Evolutionary conservation across 306 rosid genomes (phyloP).

Genomic region (cucumber (Cucumis sativus)): DNA sequence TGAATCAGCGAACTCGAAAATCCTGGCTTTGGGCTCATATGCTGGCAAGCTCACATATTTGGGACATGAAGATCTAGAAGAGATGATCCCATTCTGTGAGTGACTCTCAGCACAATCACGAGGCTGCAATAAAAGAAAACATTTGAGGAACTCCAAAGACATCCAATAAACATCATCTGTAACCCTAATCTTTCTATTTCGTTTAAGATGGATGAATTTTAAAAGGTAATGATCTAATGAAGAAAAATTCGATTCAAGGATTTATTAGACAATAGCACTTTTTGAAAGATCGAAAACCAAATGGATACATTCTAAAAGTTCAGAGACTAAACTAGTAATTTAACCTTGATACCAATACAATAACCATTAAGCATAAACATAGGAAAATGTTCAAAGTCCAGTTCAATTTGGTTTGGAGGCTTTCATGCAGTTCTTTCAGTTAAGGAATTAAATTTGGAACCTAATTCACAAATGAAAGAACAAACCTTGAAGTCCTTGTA

Average conservation of each 20-base stretch:
- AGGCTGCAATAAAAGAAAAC: slow-evolving; percentile 38
- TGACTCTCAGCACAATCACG: slow-evolving; percentile 46
- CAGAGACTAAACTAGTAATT: too few species aligned
- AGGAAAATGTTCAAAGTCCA: neutral
- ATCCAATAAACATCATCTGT: neutral
- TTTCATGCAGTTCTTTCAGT: neutral
- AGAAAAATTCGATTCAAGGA: too few species aligned
- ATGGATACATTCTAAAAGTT: too few species aligned
- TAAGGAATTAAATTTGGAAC: neutral
- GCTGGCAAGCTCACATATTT: slow-evolving; percentile 60
- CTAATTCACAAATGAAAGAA: slow-evolving; percentile 4
- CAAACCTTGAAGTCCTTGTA: slow-evolving; percentile 76
- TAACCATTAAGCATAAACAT: neutral
- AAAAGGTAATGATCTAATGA: neutral
- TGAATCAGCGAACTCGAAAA: neutral
- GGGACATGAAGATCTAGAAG: slow-evolving; percentile 60
- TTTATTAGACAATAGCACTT: too few species aligned
- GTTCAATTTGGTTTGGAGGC: neutral
- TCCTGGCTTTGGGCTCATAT: slow-evolving; percentile 29
- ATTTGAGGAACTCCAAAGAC: neutral
- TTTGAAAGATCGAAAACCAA: too few species aligned
- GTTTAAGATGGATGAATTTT: neutral
- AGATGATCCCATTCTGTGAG: slow-evolving; percentile 29
- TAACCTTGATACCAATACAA: neutral
- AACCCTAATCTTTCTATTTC: neutral